Percentiles rank a stretch among this genome's conserved stretches.
These are phyloP conservation scores for Acanthamoeba castellanii DNA, from an alignment of 208 protist species.

Conservation along the genomic window DNA sequence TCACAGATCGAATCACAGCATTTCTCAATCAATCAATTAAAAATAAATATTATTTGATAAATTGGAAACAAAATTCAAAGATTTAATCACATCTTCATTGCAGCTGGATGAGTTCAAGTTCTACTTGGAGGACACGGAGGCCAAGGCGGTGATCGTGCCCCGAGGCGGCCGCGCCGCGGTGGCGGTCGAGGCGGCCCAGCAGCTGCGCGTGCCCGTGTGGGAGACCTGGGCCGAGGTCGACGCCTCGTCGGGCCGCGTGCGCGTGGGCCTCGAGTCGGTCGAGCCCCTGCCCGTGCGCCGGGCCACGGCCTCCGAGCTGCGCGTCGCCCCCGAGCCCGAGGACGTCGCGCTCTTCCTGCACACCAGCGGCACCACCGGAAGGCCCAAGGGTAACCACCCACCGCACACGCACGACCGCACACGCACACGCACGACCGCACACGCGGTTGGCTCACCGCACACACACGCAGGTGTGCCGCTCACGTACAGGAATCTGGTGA, in stretches of 20 bases:
- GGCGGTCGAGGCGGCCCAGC: conserved; percentile 33
- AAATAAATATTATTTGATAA: not conserved
- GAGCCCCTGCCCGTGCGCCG: not conserved
- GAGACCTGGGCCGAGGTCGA: not conserved
- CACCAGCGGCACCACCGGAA: conserved; percentile 86
- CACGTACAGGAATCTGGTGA: conserved; percentile 82
- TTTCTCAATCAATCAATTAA: not conserved
- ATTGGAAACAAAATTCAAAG: not conserved
- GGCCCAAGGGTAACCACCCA: conserved; percentile 80
- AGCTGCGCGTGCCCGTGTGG: conserved; percentile 54
- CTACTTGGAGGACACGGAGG: conserved; percentile 80
- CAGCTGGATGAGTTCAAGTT: conserved; percentile 81
- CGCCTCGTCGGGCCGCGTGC: not conserved
- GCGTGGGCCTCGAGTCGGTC: conserved; percentile 22
- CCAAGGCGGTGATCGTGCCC: conserved; percentile 79
- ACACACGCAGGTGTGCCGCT: conserved; percentile 79
- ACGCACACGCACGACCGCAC: not conserved
- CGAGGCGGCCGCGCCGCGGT: not conserved
- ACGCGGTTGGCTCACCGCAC: not conserved
- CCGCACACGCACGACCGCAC: too few relatives aligned
- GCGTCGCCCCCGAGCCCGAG: conserved; percentile 11
- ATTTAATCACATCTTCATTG: not conserved
- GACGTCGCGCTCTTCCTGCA: conserved; percentile 86
- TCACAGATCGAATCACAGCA: not conserved
- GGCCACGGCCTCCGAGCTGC: not conserved